Base-by-base conservation (phyloP, 2,329 filamentous ascomycete species). In the Tolypocladium capitatum region DNA sequence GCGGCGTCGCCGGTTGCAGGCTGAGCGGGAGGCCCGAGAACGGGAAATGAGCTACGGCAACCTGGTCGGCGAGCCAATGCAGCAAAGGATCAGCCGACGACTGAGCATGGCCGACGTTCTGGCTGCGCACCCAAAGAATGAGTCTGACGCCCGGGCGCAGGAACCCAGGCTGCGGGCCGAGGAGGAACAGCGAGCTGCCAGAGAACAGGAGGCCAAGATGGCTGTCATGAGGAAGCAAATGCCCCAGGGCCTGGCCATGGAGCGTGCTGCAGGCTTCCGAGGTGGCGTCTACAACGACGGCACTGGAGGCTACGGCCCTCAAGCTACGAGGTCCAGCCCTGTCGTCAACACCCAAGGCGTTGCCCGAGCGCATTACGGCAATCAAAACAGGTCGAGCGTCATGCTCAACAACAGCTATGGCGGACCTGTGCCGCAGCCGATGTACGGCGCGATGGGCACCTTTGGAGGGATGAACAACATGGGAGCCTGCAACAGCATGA, bases 1-100 rank as follows among this genome's bases (percentile, higher is more conserved):
- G 62, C 80, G 86, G 11, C 80, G 85, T 1, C 80, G 79, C 28
- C 77, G 86, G 27, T 70, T 92, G 2, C 84, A 89, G 60, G 80
- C 81, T 7, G 80, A 83, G 57, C 72, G 73, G 27, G 81, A 85
- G 63, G 81, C 81, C 7, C 75, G 78, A 28, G 75, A 77, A 51
- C 67, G 71, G 38, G 76, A 76, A 53, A 75, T 78, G 62, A 68
- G 66, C 38, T 60, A 65, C 34, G 61, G 63, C 47, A 56, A 58
- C 18, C 52, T 58, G 20, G 51, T 52, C 14, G 53, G 53, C 18
- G 50, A 49, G n/a, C 44, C 47, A 7, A 43, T 43, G 18, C 48
- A 49, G 27, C 55, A 54, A 6, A 50, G 51, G 18, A 49, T 60
- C 13, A 60, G 58, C 20, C 50, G 60, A 43, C 53, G 70, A 6